These are phyloP conservation scores for Cadophora sp. DNA, from an alignment of 2,329 filamentous ascomycete genomes.

Conservation along the genomic window DNA sequence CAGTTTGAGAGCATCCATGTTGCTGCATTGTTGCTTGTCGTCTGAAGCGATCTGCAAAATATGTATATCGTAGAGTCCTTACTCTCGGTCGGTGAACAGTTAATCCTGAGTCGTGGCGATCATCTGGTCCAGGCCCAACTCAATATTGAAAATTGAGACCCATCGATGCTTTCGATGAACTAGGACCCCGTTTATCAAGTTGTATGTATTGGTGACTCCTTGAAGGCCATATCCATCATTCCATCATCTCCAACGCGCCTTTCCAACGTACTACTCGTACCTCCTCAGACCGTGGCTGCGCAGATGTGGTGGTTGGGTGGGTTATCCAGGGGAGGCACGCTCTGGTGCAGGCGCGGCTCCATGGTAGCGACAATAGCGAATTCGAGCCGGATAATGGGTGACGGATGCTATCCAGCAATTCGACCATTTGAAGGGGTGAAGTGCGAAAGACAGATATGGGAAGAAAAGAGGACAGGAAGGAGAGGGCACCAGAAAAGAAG, in stretches of 20 bases:
- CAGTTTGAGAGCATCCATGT: too few species aligned
- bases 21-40: background rate
- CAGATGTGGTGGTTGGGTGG: background rate
- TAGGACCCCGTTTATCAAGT: too few species aligned
- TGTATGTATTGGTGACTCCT: too few species aligned
- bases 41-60: background rate
- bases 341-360: background rate
- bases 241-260: background rate
- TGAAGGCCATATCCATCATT: background rate
- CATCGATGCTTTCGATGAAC: background rate
- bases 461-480: background rate
- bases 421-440: background rate
- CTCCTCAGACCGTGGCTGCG: background rate
- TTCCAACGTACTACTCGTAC: background rate
- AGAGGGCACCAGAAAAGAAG: background rate
- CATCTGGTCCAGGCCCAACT: background rate
- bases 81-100: background rate
- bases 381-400: too few species aligned
- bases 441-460: background rate
- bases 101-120: background rate
- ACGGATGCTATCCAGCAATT: background rate
- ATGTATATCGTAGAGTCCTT: background rate
- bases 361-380: background rate
- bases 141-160: conserved; percentile 1
- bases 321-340: background rate